These are phyloP conservation scores for Penicillium sp. DNA, from an alignment of 2,329 filamentous ascomycete genomes.

Conservation along the genomic window DNA sequence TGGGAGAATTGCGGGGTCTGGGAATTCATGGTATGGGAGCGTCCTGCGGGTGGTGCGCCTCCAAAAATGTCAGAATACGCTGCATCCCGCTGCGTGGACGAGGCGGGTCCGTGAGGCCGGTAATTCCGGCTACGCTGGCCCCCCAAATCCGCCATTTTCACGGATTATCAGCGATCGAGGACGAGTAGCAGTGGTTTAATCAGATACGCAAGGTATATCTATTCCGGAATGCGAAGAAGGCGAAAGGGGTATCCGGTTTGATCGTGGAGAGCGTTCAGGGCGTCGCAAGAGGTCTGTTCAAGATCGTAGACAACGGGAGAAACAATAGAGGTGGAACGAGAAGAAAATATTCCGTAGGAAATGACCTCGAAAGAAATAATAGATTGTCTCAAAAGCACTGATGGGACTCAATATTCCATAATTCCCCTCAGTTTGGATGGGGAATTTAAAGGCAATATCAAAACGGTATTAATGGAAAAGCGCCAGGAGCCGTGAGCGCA, in stretches of 20 bases:
- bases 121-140: conserved; percentile 62
- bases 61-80: conserved; percentile 97
- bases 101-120: conserved; percentile 56
- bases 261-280: conserved; percentile 37
- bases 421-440: conserved; percentile 28
- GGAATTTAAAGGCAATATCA: conserved; percentile 22
- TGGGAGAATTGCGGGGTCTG: conserved; percentile 62
- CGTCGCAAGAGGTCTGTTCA: conserved; percentile 35
- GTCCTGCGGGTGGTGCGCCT: conserved; percentile 76
- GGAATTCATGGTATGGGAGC: conserved; percentile 93
- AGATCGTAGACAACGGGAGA: conserved; percentile 33
- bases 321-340: conserved; percentile 20
- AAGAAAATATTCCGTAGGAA: conserved; percentile 14
- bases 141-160: conserved; percentile 63
- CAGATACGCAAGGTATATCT: conserved; percentile 7
- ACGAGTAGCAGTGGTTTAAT: not conserved
- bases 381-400: conserved; percentile 19
- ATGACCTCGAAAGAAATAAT: conserved; percentile 17
- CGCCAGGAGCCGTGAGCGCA: conserved; percentile 45
- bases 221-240: conserved; percentile 9
- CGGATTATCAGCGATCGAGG: conserved; percentile 6
- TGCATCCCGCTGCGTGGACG: conserved; percentile 75
- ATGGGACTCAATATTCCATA: conserved; percentile 31
- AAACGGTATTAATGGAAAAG: conserved; percentile 29
- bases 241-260: conserved; percentile 26